Base-by-base conservation (phyloP, 345 rosid genomes). In the Ceriops tagal region DNA sequence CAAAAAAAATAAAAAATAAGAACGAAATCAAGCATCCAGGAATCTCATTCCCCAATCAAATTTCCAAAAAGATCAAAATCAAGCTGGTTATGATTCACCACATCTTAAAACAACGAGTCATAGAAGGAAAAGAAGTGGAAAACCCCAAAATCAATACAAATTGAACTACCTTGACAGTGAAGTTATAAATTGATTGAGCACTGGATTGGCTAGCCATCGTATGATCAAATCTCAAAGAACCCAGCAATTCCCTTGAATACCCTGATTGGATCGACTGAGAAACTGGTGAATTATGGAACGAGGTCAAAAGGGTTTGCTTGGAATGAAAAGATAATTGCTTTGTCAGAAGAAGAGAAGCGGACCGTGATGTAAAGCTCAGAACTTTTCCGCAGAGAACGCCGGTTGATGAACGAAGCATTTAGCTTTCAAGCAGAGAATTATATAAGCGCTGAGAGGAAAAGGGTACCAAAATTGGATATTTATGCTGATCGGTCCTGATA, bases 121-220 rank as follows among this genome's bases (percentile, higher is more conserved):
- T 1, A n/a, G 26, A 37, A 35, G 8, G 2, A 57, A 35, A 15
- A 4, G 19, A 67, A 61, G 53, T 22, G 0, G 35, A 37, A 67
- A 60, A 9, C 21, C 31, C 22, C 31, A 24, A 19, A 35, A 65
- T 37, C 79, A 5, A 67, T 1, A 1, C 8, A 28, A 28, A 30
- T 62, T 21, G 26, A 56, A 39, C 22, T 47, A 92, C 96, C 92
- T 92, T 93, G 57, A 91, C 97, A 53, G 90, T 89, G 88, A 93
- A 90, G 65, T 89, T 93, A 53, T 93, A 78, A 22, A 89, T 58
- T 47, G 95, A 88, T 51, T 78, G 75, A n/a, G 80, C 46, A 34
- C 75, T 65, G 43, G 96, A 85, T 61, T 81, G 74, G 75, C 82
- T 61, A 46, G 96, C 96, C 97, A 93, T 91, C 0, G 88, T 70